Percentiles rank a stretch among this genome's conserved stretches.
Evolutionary conservation across 1,139 yeast species (phyloP).

Genomic region (Kodamaea derodonti): DNA sequence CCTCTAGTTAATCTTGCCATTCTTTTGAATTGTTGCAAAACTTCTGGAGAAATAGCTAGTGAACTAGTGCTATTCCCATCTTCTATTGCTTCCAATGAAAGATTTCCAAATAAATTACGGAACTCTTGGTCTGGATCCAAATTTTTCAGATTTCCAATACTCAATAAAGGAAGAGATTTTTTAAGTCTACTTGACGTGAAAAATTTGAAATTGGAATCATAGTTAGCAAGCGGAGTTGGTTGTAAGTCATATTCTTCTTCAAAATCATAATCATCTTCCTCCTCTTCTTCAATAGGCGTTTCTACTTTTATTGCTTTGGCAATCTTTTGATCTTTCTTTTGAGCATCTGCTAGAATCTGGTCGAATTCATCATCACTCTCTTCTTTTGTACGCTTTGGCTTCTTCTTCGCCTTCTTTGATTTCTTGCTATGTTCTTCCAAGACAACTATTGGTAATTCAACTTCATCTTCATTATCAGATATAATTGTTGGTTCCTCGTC

Average conservation of each 20-base stretch:
- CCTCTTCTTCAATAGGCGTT: slow-evolving; percentile 5
- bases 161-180: slow-evolving; percentile 36
- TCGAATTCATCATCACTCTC: slow-evolving; percentile 44
- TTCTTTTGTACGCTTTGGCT: slow-evolving; percentile 6
- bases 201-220: slow-evolving; percentile 41
- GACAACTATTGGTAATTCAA: slow-evolving; percentile 9
- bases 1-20: slow-evolving; percentile 64
- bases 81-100: slow-evolving; percentile 63
- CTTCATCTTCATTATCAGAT: slow-evolving; percentile 12
- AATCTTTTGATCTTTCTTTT: slow-evolving; percentile 26
- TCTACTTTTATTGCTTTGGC: neutral
- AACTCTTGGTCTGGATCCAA: slow-evolving; percentile 82
- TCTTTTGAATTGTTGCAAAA: slow-evolving; percentile 58
- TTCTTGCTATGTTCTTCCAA: slow-evolving; percentile 12
- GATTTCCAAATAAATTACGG: slow-evolving; percentile 66
- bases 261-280: slow-evolving; percentile 26
- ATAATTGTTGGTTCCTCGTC: slow-evolving; percentile 27
- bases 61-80: slow-evolving; percentile 69
- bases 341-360: slow-evolving; percentile 32
- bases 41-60: slow-evolving; percentile 60
- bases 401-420: slow-evolving; percentile 3
- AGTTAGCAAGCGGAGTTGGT: slow-evolving; percentile 31
- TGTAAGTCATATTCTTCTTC: slow-evolving; percentile 30
- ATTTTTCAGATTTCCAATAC: slow-evolving; percentile 45
- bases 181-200: slow-evolving; percentile 43